Base-by-base conservation (phyloP, 2,329 filamentous ascomycete genomes). In the Fusarium protoensiforme region DNA sequence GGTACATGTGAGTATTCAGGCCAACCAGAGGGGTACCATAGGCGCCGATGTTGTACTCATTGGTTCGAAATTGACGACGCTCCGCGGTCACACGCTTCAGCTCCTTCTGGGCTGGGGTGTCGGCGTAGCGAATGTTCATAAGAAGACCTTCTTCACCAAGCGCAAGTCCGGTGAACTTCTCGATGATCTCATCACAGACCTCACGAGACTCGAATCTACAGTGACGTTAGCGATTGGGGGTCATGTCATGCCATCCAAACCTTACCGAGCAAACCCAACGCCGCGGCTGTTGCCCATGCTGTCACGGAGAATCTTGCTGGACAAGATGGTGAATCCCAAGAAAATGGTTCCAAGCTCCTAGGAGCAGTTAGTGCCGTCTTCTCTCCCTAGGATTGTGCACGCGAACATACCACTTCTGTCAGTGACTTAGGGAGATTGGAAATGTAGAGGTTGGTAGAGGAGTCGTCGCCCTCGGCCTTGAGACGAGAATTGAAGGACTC, bases 401-500 rank as follows among this genome's bases (percentile, higher is more conserved):
- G 22, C 10, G 7, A 57, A 86, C 92, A 81, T 83, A 96, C 95
- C 77, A 94, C 92, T 86, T 99, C 97, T 61, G 94, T 97, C 88
- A 97, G 91, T 72, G 92, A 91, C 84, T 96, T 95, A 38, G 96
- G 96, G 51, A 99, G 89, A 83, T 98, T 99, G 31, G 97, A 99
- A 72, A 98, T 95, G 83, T 99, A 99, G 72, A 99, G 90, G 81
- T 99, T 99, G 74, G 96, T 98, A 54, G 97, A 98, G 46, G 84
- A 80, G 61, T 93, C 93, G 79, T 99, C 96, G 64, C 95, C 93
- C 79, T 98, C 94, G 53, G 96, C 96, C 88, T 99, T 98, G 78
- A 99, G 93, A 77, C 97, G 95, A 75, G 95, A 95, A 83, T 99
- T 99, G 85, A 98, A 98, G 22, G 96, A 98, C 86, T 98, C 96